Conservation (phyloP, 345 rosid species). For the Arabidopsis arenosa region DNA sequence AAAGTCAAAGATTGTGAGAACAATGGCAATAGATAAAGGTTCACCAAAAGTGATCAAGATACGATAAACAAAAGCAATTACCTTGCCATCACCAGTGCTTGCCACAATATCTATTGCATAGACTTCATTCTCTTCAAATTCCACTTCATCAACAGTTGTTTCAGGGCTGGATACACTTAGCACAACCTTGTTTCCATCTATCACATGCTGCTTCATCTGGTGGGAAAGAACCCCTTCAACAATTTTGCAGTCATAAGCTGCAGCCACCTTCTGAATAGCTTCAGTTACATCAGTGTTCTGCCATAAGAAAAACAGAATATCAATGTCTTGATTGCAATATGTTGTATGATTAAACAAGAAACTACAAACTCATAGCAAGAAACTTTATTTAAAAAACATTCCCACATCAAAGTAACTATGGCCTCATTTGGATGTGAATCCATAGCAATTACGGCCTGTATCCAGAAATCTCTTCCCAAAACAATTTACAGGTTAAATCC, state of each 20-base stretch:
- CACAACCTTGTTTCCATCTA: constrained; percentile 88
- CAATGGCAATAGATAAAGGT: not conserved
- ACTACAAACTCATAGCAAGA: not conserved
- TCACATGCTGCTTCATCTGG: constrained; percentile 86
- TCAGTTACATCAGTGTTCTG: constrained; percentile 97
- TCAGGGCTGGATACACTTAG: constrained; percentile 78
- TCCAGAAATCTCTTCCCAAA: not conserved
- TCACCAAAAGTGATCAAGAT: not conserved
- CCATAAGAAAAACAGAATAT: constrained; percentile 32
- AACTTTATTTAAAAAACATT: not conserved
- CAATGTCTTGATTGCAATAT: constrained; percentile 10
- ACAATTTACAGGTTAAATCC: not conserved
- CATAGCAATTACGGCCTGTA: not conserved
- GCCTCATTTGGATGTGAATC: constrained; percentile 17
- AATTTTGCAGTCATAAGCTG: constrained; percentile 95
- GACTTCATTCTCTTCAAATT: constrained; percentile 96
- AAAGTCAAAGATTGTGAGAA: constrained; percentile 30
- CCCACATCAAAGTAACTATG: constrained; percentile 15
- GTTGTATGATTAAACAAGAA: constrained; percentile 6
- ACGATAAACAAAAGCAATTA: constrained; percentile 41
- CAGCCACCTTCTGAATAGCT: constrained; percentile 95
- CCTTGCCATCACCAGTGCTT: constrained; percentile 99
- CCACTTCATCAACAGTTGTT: constrained; percentile 89
- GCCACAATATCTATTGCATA: constrained; percentile 88
- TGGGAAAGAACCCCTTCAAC: constrained; percentile 98